phyloP scores from a whole-genome alignment of 805 yeast species.

The Saturnispora mendoncae region DNA sequence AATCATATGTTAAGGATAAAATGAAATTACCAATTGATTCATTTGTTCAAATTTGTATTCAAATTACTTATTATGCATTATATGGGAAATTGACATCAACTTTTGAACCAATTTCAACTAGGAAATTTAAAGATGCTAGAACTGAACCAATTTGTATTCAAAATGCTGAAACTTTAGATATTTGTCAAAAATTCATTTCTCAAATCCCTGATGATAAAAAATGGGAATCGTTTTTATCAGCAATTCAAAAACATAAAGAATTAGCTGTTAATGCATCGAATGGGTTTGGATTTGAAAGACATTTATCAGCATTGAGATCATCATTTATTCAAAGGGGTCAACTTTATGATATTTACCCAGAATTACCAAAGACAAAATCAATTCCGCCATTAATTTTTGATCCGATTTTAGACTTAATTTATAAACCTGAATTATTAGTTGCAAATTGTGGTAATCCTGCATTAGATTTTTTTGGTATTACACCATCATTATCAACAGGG shows the following conservation, averaged over 20 bases:
- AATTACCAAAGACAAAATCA: constrained; percentile 28
- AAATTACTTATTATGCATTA: constrained; percentile 45
- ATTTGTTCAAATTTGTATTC: constrained; percentile 42
- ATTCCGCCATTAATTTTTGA: constrained; percentile 41
- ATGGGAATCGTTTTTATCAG: constrained; percentile 41
- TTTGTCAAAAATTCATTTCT: constrained; percentile 59
- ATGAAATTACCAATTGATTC: constrained; percentile 42
- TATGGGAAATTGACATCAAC: constrained; percentile 39
- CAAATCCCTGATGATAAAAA: constrained; percentile 37
- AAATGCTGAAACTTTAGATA: constrained; percentile 38
- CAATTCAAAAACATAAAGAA: constrained; percentile 43
- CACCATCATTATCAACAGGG: constrained; percentile 50
- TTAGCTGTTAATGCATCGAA: constrained; percentile 43
- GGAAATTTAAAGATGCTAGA: constrained; percentile 59
- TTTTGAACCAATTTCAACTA: constrained; percentile 49
- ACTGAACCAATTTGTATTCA: constrained; percentile 64
- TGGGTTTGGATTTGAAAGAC: constrained; percentile 68
- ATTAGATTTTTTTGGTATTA: constrained; percentile 47
- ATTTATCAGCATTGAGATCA: constrained; percentile 54
- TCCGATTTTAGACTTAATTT: constrained; percentile 27
- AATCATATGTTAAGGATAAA: constrained; percentile 28
- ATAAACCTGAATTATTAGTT: constrained; percentile 30
- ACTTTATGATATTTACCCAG: constrained; percentile 38
- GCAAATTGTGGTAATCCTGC: constrained; percentile 59
- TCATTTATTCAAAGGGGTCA: constrained; percentile 41